phyloP scores from a whole-genome alignment of 179 eudicot species.

The Amaranthus tricolor region DNA sequence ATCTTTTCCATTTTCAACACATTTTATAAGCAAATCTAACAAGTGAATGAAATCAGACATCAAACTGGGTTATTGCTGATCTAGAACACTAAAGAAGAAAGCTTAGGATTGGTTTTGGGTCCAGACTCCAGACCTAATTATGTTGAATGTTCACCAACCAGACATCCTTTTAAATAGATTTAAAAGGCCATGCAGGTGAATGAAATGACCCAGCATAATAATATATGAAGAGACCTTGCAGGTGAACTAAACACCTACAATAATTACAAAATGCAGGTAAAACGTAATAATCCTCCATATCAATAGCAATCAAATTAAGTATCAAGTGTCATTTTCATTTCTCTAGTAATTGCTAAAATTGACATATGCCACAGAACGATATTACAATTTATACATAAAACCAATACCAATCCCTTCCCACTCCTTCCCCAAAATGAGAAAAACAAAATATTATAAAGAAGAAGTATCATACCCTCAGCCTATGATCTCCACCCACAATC shows the following conservation, averaged over 20 bases:
- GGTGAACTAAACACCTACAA: background rate
- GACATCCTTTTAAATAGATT: background rate
- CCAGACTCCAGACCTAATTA: background rate
- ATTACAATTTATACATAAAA: background rate
- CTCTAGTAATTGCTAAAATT: background rate
- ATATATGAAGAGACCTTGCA: background rate
- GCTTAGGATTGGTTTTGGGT: background rate
- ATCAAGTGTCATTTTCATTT: background rate
- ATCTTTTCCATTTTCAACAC: background rate
- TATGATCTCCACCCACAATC: conserved; percentile 54
- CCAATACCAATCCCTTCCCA: background rate
- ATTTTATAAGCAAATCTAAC: background rate
- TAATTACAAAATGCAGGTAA: background rate
- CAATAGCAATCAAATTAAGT: background rate
- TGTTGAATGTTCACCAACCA: conserved; percentile 1
- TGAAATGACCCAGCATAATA: background rate
- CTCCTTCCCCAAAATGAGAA: background rate
- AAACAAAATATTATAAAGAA: background rate
- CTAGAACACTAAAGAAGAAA: background rate
- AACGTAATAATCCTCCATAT: background rate
- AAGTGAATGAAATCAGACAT: background rate
- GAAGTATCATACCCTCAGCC: conserved; percentile 37
- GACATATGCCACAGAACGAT: background rate
- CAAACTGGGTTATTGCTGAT: background rate
- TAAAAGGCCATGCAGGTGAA: conserved; percentile 2